Conservation (phyloP, 2,329 filamentous ascomycete genomes). For the Fulvia fulva region DNA sequence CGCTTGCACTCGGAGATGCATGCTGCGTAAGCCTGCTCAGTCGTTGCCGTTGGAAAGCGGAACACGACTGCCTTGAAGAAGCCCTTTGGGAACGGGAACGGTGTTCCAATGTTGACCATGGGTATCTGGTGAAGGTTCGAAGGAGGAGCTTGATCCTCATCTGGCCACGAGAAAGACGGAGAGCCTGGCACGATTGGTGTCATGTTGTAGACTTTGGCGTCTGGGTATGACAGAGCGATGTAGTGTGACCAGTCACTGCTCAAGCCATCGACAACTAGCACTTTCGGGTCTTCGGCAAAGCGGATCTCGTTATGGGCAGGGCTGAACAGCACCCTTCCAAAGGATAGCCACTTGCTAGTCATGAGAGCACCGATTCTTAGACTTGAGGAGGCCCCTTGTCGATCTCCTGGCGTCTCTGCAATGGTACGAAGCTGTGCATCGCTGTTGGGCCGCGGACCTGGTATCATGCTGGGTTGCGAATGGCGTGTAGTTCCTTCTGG, state of each 20-base stretch:
- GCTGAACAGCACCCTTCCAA: slow-evolving; percentile 78
- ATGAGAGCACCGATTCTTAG: slow-evolving; percentile 76
- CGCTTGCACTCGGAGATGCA: slow-evolving; percentile 71
- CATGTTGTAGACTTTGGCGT: slow-evolving; percentile 72
- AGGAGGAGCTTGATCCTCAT: slow-evolving; percentile 21
- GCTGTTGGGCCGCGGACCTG: slow-evolving; percentile 36
- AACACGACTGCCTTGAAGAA: slow-evolving; percentile 74
- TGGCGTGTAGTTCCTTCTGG: slow-evolving; percentile 21
- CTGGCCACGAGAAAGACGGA: slow-evolving; percentile 19
- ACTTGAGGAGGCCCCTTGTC: slow-evolving; percentile 34
- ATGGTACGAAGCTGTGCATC: slow-evolving; percentile 56
- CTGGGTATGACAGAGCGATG: slow-evolving; percentile 73
- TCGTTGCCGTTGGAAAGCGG: slow-evolving; percentile 68
- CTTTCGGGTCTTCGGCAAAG: slow-evolving; percentile 55
- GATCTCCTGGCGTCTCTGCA: slow-evolving; percentile 32
- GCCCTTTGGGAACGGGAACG: slow-evolving; percentile 71
- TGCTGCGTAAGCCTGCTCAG: slow-evolving; percentile 65
- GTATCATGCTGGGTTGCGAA: slow-evolving; percentile 19
- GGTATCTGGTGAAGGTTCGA: slow-evolving; percentile 73
- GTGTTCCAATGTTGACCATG: slow-evolving; percentile 58
- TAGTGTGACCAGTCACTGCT: slow-evolving; percentile 92
- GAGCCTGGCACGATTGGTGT: slow-evolving; percentile 30
- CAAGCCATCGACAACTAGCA: slow-evolving; percentile 76
- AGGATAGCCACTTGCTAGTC: slow-evolving; percentile 82
- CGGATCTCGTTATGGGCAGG: slow-evolving; percentile 69